phyloP scores from a whole-genome alignment of 768 basidiomycete genomes.

The Butyriboletus loyo region DNA sequence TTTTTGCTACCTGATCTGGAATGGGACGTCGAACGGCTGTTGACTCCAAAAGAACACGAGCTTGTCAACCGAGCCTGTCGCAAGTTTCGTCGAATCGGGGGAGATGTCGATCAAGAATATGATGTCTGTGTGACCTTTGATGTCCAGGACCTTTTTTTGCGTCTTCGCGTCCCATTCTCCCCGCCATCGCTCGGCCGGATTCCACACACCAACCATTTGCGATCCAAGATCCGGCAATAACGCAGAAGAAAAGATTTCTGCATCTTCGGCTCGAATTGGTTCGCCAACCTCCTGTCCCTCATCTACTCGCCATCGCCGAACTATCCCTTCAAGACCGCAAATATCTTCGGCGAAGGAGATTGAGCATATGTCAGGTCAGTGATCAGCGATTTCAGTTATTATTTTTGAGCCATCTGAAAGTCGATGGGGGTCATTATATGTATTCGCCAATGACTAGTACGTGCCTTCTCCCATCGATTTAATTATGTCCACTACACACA shows the following conservation, averaged over 20 bases:
- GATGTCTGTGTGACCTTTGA: background rate
- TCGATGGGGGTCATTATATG: background rate
- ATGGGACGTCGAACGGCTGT: background rate
- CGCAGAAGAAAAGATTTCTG: background rate
- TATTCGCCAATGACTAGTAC: too few relatives aligned
- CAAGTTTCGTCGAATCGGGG: background rate
- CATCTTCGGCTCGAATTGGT: background rate
- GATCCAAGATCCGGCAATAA: background rate
- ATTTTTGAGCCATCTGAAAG: background rate
- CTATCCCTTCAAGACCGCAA: background rate
- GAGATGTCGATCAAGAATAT: background rate
- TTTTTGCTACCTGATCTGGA: background rate
- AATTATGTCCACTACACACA: background rate
- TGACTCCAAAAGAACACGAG: background rate
- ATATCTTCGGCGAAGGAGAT: background rate
- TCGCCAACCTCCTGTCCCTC: background rate
- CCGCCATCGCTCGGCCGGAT: background rate
- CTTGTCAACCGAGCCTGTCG: background rate
- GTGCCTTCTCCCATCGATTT: background rate
- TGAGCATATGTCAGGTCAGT: background rate
- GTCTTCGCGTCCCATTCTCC: background rate
- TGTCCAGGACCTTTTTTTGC: background rate
- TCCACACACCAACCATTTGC: constrained; percentile 1
- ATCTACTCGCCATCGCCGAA: background rate
- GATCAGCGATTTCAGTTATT: background rate